Evolutionary conservation across 2,329 filamentous ascomycete genomes (phyloP).

Genomic region (Colletotrichum orchidophilum): DNA sequence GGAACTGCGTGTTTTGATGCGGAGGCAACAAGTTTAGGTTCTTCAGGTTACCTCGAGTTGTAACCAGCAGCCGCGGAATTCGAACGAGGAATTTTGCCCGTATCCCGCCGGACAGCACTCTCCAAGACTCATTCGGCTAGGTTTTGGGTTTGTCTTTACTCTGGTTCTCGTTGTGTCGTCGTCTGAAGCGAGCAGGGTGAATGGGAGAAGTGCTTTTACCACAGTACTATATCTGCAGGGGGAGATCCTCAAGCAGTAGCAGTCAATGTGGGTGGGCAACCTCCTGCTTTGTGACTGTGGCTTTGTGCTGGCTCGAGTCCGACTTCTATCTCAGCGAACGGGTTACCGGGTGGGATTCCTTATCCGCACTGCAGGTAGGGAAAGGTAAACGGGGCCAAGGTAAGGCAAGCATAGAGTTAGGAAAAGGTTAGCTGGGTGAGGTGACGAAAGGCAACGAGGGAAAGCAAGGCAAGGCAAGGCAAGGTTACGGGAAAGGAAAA

Average conservation of each 20-base stretch:
- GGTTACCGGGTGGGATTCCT: slow-evolving; percentile 1
- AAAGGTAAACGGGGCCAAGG: not conserved
- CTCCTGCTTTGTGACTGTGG: not conserved
- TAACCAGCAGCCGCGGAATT: not conserved
- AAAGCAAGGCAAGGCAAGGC: not conserved
- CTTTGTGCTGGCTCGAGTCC: slow-evolving; percentile 15
- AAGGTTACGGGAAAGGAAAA: slow-evolving; percentile 10
- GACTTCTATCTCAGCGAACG: not conserved
- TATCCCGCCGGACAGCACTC: not conserved
- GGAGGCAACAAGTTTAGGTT: not conserved
- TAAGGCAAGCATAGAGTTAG: not conserved
- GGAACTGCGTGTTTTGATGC: not conserved
- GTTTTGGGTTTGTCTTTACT: not conserved
- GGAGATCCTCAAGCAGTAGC: not conserved
- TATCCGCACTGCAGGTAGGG: slow-evolving; percentile 2
- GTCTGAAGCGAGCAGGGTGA: not conserved
- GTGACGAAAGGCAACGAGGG: slow-evolving; percentile 1
- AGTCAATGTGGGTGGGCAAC: slow-evolving; percentile 4
- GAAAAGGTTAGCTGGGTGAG: not conserved
- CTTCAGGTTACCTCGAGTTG: not conserved
- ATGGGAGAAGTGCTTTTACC: not conserved
- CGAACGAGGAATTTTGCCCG: not conserved
- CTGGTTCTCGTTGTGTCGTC: not conserved
- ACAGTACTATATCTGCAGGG: not conserved
- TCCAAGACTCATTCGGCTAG: not conserved